phyloP scores from a whole-genome alignment of 2,329 filamentous ascomycete genomes.

The Exophiala sideris region DNA sequence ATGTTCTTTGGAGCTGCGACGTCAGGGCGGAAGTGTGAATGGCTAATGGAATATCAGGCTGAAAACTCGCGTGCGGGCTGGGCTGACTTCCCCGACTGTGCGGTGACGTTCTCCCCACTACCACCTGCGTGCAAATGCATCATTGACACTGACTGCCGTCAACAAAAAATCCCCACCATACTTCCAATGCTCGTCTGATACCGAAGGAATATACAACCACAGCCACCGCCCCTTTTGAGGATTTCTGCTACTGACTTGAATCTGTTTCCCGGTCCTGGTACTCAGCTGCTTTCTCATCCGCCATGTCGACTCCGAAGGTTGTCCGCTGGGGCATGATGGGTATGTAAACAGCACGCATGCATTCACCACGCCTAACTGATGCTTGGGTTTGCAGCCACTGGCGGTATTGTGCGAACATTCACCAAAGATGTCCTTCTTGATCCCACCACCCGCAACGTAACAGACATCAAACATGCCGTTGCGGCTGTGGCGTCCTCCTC shows the following conservation, averaged over 20 bases:
- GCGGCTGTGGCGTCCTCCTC: conserved; percentile 77
- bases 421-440: conserved; percentile 75
- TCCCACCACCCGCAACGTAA: conserved; percentile 64
- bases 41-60: conserved; percentile 15
- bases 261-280: too few relatives aligned
- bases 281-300: neutral
- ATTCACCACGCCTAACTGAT: neutral
- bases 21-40: neutral
- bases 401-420: conserved; percentile 54
- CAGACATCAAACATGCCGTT: conserved; percentile 72
- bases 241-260: too few relatives aligned
- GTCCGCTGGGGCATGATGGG: conserved; percentile 28
- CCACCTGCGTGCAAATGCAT: neutral
- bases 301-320: conserved; percentile 15
- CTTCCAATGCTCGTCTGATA: neutral
- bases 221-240: too few relatives aligned
- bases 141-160: neutral
- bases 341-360: conserved; percentile 2
- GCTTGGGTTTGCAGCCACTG: conserved; percentile 37
- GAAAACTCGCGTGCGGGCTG: conserved; percentile 4
- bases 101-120: neutral
- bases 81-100: neutral
- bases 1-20: neutral
- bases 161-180: neutral
- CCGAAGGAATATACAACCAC: too few relatives aligned